Base-by-base conservation (phyloP, 2,329 filamentous ascomycete species). In the Xylariaceae sp. region DNA sequence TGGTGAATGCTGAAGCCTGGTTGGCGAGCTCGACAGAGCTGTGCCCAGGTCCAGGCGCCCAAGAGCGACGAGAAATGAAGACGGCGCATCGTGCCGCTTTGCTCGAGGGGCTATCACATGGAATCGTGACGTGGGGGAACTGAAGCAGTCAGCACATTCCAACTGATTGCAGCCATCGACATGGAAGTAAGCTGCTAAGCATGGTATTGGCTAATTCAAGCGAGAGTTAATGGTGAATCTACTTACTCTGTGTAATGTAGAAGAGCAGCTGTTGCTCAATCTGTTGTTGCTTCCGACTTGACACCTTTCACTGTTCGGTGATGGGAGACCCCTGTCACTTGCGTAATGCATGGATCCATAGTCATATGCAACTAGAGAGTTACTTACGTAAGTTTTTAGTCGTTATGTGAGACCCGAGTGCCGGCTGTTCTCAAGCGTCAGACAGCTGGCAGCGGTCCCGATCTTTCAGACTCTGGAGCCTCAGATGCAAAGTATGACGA, bases 1-100 rank as follows among this genome's bases (percentile, higher is more conserved):
- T 95, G 89, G 65, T 94, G 85, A 53, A 95, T 88, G 73, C 86
- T 95, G 75, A 96, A 96, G 51, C 76, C 73, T 7, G 74, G 75
- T 43, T 79, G 76, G 43, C 76, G 75, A 61, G 79, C 80, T 59
- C 62, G 65, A 62, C 70, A 72, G 29, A 80, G 72, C 68, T 72
- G 76, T 60, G 74, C 61, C 46, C 58, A 59, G 56, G 52, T 67
- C 47, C 61, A 61, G 55, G 46, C 68, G 65, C 42, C 65, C 44
- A 81, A 62, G 13, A 73, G 60, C 49, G 80, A 53, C 53, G 72
- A 69, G 63, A 73, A 19, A 43, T 43, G 67, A 67, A 4, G 26
- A 26, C 74, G 76, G 72, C 78, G 77, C 80, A 83, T 84, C 81
- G 56, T 75, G 69, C 65, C 67, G 67, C 55, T 63, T 54, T 60